Evolutionary conservation across 1,139 yeast species (phyloP), one percentile per base, ranked within the genome.

Genomic region (Hanseniaspora uvarum): DNA sequence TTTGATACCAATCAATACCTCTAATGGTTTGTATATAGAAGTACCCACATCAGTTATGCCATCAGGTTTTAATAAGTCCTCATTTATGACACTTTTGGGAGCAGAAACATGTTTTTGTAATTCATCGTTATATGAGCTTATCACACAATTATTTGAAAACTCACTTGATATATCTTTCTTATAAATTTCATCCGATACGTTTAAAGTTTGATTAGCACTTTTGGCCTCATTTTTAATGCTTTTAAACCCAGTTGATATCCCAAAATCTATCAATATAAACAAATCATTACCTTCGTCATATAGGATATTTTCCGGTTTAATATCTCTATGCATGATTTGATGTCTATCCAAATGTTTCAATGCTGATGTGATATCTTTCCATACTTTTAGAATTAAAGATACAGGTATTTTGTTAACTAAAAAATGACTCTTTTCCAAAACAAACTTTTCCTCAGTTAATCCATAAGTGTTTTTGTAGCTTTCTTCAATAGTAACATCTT

Each of bases 281-380:
- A 63, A 62, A 1, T 66, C 62, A 5, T 62, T 61, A 19, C 50
- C 39, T 1, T 30, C 46, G 3, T 63, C 61, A 60, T 86, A 75
- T 66, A 86, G 67, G 40, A 89, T 74, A 63, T 89, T 89, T 19
- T 79, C 79, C 0, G 95, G 94, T 66, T 89, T 89, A 54, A 89
- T 69, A 65, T 89, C 97, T 47, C 97, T 74, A 64, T 89, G 97
- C 16, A 89, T 87, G n/a, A 89, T 75, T 0, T 81, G 81, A 2
- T 72, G 61, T 0, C 65, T 59, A 56, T 82, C 94, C 7, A 83
- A 61, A 60, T 72, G 79, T 1, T 59, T 61, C 23, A 85, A 63
- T 0, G 81, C 92, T 1, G 61, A 58, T 0, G 76, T 69, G 4
- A 83, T 53, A 7, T 79, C 79, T 5, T 52, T 51, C 7, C 75